Conservation (phyloP, 768 basidiomycete genomes). For the Leccinum obscurum region DNA sequence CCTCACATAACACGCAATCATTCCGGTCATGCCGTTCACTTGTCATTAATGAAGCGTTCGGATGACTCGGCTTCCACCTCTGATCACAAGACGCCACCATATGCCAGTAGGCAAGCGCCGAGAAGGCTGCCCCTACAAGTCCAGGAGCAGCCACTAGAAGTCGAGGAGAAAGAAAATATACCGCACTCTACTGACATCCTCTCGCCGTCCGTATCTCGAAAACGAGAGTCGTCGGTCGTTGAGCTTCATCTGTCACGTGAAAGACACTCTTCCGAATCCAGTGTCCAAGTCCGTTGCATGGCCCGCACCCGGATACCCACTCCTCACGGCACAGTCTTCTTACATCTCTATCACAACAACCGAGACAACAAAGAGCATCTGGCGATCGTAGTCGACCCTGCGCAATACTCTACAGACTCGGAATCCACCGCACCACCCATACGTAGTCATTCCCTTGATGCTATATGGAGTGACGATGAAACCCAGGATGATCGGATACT, state of each 20-base stretch:
- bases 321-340: conserved; percentile 88
- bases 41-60: conserved; percentile 52
- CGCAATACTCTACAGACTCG: conserved; percentile 62
- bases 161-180: conserved; percentile 51
- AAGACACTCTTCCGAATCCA: conserved; percentile 1
- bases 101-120: conserved; percentile 77
- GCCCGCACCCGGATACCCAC: conserved; percentile 97
- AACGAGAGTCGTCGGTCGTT: conserved; percentile 34
- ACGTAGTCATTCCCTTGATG: conserved; percentile 78
- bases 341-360: conserved; percentile 94
- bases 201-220: conserved; percentile 34
- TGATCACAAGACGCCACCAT: conserved; percentile 51
- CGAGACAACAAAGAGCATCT: conserved; percentile 93
- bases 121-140: conserved; percentile 55
- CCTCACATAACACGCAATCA: conserved; percentile 84
- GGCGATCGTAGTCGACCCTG: conserved; percentile 90
- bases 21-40: conserved; percentile 76
- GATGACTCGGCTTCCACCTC: conserved; percentile 39
- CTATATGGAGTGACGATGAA: conserved; percentile 80
- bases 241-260: conserved; percentile 15
- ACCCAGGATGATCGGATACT: conserved; percentile 92
- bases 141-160: conserved; percentile 32
- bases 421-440: conserved; percentile 54
- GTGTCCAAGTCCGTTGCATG: conserved; percentile 84
- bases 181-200: conserved; percentile 40